Base-by-base conservation (phyloP, 331 rosid species). In the Acacia concinna region DNA sequence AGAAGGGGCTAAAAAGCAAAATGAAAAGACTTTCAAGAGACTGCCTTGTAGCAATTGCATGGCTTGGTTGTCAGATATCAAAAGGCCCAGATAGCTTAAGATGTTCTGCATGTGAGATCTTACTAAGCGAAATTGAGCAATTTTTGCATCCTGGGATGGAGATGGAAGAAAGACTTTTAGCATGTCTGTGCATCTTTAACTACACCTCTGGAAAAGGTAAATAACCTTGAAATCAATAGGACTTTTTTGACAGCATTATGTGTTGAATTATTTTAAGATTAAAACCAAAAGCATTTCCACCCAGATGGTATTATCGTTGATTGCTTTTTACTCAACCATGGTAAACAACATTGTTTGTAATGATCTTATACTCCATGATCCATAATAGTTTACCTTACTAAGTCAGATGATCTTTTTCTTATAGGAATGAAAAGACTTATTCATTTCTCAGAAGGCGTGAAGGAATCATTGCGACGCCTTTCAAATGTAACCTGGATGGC, bases 151-250 rank as follows among this genome's bases (percentile, higher is more conserved):
- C 97, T 28, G 97, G 97, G 75, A 64, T 83, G 72, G 97, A 88
- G 78, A 87, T 90, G 74, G 97, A 92, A 74, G 93, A 90, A 75
- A 83, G 95, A 67, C 93, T 92, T 86, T 81, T 92, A 67, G 93
- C 95, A 54, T 92, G 97, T 75, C 86, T 90, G 46, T 90, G 95
- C 85, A 84, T 90, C 83, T 92, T 80, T 74, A 88, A 89, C 81
- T 89, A 90, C 81, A 88, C 97, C 51, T 84, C 97, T 43, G 97
- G 97, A 4, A 92, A 86, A 89, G 97, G 97, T 92, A 87, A 81
- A 72, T 23, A 68, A 35, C 35, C 27, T 66, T 75, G 75, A 68
- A 12, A 71, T n/a, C 65, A 32, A n/a, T 44, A 5, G 47, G 77
- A 81, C 60, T 14, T 62, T n/a, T 62, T 44, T 37, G 5, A n/a